Base-by-base conservation (phyloP, 768 basidiomycete genomes). In the Kwoniella europaea region DNA sequence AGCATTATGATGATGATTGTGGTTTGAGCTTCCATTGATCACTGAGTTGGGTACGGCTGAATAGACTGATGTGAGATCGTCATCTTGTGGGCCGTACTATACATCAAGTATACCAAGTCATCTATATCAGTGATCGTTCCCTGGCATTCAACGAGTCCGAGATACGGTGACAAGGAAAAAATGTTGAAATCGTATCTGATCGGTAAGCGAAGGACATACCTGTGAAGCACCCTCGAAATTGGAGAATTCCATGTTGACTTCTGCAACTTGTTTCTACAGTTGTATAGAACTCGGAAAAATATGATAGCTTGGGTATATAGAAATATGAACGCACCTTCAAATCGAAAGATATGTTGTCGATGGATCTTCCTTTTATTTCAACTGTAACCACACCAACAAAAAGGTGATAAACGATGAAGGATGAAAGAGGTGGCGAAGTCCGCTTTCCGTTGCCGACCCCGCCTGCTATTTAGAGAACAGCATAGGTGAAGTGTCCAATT, bases 171-270 rank as follows among this genome's bases (percentile, higher is more conserved):
- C 71, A 61, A 75, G 52, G 41, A 43, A 6, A 18, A 35, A 22
- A 22, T 27, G 24, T 16, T 27, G 63, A 29, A n/a, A 20, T 12
- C 13, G 22, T 16, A 52, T 16, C 20, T 6, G 54, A 56, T 20
- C 20, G 24, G 18, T 41, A 50, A 16, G 9, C n/a, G 41, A 18
- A 7, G 62, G 27, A 60, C 74, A 55, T 35, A 81, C 82, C 72
- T 83, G 82, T 9, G 82, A 83, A 20, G 82, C 84, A 55, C 84
- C 84, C 29, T 85, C 84, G 63, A 85, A 83, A 69, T 84, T 82
- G 4, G 77, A 75, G 59, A 85, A 85, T 44, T 82, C 82, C 79
- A 79, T 9, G 27, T 67, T 58, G n/a, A 10, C 63, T 41, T 29
- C 9, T 55, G 10, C 24, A 18, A 18, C 54, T 35, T 35, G 7